Conservation (phyloP, 441 rosid genomes). For the Bocquillonia castaneifolia region DNA sequence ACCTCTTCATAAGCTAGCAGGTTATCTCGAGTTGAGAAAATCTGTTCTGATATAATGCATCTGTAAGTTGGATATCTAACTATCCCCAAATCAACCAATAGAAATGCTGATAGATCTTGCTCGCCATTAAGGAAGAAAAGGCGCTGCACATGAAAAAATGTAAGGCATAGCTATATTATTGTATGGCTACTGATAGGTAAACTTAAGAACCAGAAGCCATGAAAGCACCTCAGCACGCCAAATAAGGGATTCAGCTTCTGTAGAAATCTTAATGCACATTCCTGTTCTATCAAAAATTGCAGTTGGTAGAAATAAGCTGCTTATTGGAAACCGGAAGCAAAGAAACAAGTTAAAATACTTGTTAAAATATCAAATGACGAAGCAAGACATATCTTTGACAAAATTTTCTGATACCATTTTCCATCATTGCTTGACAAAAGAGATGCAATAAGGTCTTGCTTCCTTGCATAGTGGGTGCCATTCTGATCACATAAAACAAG, state of each 20-base stretch:
- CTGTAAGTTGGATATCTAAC: slow-evolving; percentile 70
- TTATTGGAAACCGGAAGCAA: slow-evolving; percentile 21
- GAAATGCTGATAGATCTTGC: slow-evolving; percentile 76
- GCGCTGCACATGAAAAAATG: slow-evolving; percentile 50
- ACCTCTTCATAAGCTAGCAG: slow-evolving; percentile 95
- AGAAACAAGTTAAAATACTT: slow-evolving; percentile 15
- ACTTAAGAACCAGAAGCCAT: slow-evolving; percentile 10
- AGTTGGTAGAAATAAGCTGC: slow-evolving; percentile 47
- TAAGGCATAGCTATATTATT: neutral
- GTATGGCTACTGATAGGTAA: neutral
- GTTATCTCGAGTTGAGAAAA: slow-evolving; percentile 44
- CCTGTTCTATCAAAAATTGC: slow-evolving; percentile 54
- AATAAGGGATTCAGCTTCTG: slow-evolving; percentile 56
- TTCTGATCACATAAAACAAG: slow-evolving; percentile 37
- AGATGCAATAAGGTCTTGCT: slow-evolving; percentile 54
- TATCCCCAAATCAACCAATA: slow-evolving; percentile 75
- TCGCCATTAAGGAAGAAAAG: slow-evolving; percentile 91
- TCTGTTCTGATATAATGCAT: slow-evolving; percentile 55
- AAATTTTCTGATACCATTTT: slow-evolving; percentile 39
- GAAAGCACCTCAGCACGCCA: slow-evolving; percentile 82
- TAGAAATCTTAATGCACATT: slow-evolving; percentile 48
- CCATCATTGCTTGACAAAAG: slow-evolving; percentile 50
- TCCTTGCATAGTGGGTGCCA: slow-evolving; percentile 46
- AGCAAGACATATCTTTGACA: slow-evolving; percentile 2
- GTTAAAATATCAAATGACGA: slow-evolving; percentile 4